Evolutionary conservation across 202 grass and related monocot species (phyloP), one percentile per base, ranked within the genome.

Genomic region (Dendrocalamus latiflorus): DNA sequence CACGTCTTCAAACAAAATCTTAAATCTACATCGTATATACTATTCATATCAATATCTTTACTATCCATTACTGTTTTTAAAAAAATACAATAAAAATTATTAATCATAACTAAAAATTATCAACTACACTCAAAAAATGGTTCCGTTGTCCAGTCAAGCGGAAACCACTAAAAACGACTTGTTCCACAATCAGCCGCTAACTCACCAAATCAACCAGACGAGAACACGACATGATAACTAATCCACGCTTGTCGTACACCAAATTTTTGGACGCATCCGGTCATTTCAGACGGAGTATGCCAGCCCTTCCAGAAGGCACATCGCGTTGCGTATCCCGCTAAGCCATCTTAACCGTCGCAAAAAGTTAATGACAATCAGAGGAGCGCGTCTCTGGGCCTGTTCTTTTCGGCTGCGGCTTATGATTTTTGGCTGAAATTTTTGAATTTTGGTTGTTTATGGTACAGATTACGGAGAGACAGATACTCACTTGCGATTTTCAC

Each of bases 111-210:
- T 36, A 36, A 36, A 36, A 36, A 36, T 36, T 36, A 36, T 36
- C 3, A 36, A 36, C 34, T 36, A 36, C 34, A 36, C 3, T 36
- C 0, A 5, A 36, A 36, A 5, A 5, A 36, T 6, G 34, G 34
- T 36, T 0, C 5, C 34, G 34, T 36, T 66, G 65, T 79, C 39
- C 41, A 10, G 57, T 54, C 44, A 20, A 82, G 66, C 77, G 87
- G 55, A 9, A 65, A 57, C 77, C 83, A 72, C 63, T 34, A 59
- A 28, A 42, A 5, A 10, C 77, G 26, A 77, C 65, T 72, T 81
- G 83, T 54, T 37, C 83, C 83, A 54, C 65, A 36, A 67, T 86
- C 72, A 67, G 2, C 65, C 47, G 20, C 86, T 68, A 77, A 20
- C 77, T 68, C 72, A 66, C 72, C 48, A 82, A 72, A 76, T 33